A percentile compares a stretch with the other conserved stretches of the same genome.
Evolutionary conservation across 305 asterid species (phyloP).

Genomic region (Fraxinus platypoda): DNA sequence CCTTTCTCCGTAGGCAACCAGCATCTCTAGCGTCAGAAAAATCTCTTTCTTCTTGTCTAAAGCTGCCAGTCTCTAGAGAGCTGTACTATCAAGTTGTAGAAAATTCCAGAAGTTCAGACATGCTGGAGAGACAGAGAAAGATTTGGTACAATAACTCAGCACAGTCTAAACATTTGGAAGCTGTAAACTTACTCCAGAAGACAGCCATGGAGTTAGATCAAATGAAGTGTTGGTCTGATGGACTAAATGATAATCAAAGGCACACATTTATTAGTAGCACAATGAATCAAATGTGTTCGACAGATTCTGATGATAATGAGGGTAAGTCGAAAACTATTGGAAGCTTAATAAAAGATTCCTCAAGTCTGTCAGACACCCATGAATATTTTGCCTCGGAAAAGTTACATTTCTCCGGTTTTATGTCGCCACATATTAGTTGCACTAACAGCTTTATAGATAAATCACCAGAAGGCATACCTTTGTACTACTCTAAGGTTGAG

Average conservation of each 20-base stretch:
- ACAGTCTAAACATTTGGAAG: slow-evolving; percentile 70
- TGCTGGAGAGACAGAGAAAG: slow-evolving; percentile 96
- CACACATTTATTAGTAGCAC: slow-evolving; percentile 37
- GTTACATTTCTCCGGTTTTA: slow-evolving; percentile 86
- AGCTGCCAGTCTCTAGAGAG: slow-evolving; percentile 84
- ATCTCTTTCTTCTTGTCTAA: slow-evolving; percentile 74
- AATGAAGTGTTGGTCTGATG: slow-evolving; percentile 58
- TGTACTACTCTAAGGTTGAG: slow-evolving; percentile 84
- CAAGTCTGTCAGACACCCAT: slow-evolving; percentile 42
- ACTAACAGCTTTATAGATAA: slow-evolving; percentile 85
- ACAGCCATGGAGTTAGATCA: slow-evolving; percentile 72
- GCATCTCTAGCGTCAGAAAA: slow-evolving; percentile 90
- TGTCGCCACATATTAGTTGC: slow-evolving; percentile 90
- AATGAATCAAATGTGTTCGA: slow-evolving; percentile 34
- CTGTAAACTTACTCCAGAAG: slow-evolving; percentile 65
- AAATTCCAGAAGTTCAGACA: slow-evolving; percentile 85
- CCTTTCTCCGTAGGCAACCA: slow-evolving; percentile 88
- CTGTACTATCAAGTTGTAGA: slow-evolving; percentile 69
- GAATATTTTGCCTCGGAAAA: slow-evolving; percentile 76
- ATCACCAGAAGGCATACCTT: slow-evolving; percentile 89
- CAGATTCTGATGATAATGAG: slow-evolving; percentile 46
- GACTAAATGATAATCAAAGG: slow-evolving; percentile 47
- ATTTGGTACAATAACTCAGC: slow-evolving; percentile 87
- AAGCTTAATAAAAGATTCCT: slow-evolving; percentile 45
- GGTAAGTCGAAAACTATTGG: slow-evolving; percentile 58